phyloP scores from a whole-genome alignment of 768 basidiomycete genomes.

The Boletus reticuloceps region DNA sequence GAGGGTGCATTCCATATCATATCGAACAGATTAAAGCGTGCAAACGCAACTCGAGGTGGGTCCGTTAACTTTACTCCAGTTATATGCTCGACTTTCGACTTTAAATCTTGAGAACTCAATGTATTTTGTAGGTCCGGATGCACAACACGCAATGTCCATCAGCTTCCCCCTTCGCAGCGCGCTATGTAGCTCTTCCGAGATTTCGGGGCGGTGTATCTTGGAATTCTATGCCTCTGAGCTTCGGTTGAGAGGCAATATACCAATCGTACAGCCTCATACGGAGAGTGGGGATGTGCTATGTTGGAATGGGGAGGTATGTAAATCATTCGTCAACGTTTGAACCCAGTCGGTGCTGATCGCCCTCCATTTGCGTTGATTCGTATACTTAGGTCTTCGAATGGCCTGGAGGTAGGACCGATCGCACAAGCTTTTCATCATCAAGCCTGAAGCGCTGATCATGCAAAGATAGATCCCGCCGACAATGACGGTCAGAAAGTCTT shows the following conservation, averaged over 20 bases:
- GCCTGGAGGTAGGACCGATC: slow-evolving; percentile 54
- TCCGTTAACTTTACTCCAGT: neutral
- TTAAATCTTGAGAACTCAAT: neutral
- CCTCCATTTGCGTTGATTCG: neutral
- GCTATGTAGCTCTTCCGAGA: slow-evolving; percentile 5
- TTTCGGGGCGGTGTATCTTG: slow-evolving; percentile 22
- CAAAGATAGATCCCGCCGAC: slow-evolving; percentile 55
- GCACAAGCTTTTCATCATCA: neutral
- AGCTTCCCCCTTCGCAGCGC: slow-evolving; percentile 5
- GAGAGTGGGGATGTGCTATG: slow-evolving; percentile 60
- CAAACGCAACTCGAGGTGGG: slow-evolving; percentile 61
- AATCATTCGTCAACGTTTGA: neutral
- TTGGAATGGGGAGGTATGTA: slow-evolving; percentile 81
- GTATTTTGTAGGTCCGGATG: slow-evolving; percentile 59
- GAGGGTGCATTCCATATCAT: slow-evolving; percentile 20
- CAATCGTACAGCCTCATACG: slow-evolving; percentile 68
- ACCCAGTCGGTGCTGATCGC: neutral
- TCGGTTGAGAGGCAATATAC: slow-evolving; percentile 57
- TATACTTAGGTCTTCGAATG: slow-evolving; percentile 65
- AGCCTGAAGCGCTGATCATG: slow-evolving; percentile 15
- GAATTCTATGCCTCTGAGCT: slow-evolving; percentile 76
- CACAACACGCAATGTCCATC: slow-evolving; percentile 38
- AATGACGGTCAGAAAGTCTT: slow-evolving; percentile 71
- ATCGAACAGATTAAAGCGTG: slow-evolving; percentile 38
- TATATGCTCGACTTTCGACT: neutral